These are phyloP conservation scores for Solanum peruvianum DNA, from an alignment of 257 asterid species.

Conservation along the genomic window DNA sequence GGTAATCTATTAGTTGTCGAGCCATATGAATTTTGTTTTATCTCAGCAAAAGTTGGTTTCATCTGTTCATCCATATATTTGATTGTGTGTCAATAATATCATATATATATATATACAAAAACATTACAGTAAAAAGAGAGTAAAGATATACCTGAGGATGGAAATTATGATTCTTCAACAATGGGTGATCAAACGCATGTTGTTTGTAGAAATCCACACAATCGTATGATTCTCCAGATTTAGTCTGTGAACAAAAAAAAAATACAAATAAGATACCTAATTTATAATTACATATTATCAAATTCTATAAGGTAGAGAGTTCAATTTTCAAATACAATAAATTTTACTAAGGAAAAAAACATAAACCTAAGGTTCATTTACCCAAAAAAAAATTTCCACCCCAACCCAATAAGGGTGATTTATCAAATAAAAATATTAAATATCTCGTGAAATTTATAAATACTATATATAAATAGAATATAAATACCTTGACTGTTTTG, in stretches of 20 bases:
- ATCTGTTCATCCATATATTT: background rate
- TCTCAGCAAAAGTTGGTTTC: background rate
- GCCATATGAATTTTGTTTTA: background rate
- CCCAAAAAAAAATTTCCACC: background rate
- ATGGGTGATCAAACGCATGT: background rate
- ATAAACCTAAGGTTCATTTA: background rate
- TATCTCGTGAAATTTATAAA: background rate
- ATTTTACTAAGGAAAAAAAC: background rate
- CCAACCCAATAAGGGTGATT: background rate
- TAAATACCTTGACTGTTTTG: background rate
- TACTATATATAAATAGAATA: background rate
- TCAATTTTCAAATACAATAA: background rate
- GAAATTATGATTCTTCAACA: background rate
- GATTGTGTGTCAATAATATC: background rate
- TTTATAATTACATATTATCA: too few species aligned
- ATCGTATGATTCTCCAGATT: background rate
- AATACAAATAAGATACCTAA: background rate
- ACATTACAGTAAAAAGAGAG: background rate
- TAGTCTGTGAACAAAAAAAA: background rate
- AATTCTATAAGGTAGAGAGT: background rate
- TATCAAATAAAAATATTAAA: background rate
- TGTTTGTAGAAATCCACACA: background rate
- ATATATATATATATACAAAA: background rate
- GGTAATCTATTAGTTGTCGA: background rate
- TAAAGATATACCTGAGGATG: background rate